phyloP scores from a whole-genome alignment of 495 filamentous ascomycete species.

The Lasiosphaeria hispida region DNA sequence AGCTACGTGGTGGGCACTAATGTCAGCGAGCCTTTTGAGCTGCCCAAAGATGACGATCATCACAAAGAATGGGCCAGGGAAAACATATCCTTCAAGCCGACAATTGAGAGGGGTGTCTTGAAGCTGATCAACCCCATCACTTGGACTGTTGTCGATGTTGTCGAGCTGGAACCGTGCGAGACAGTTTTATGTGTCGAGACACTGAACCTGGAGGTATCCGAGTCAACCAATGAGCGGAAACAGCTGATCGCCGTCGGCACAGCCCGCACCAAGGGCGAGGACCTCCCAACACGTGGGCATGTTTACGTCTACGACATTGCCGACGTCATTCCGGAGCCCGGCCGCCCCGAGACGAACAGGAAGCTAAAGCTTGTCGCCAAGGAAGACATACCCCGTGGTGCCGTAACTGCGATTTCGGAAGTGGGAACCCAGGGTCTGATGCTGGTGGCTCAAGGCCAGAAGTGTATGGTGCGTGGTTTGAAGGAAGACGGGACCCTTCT shows the following conservation, averaged over 20 bases:
- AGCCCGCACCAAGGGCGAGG: conserved; percentile 78
- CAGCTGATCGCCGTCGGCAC: conserved; percentile 84
- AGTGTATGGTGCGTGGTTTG: conserved; percentile 91
- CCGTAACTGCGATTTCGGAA: conserved; percentile 82
- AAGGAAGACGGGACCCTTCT: conserved; percentile 91
- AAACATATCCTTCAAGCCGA: conserved; percentile 60
- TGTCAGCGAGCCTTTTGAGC: conserved; percentile 63
- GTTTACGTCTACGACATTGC: conserved; percentile 93
- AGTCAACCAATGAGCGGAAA: conserved; percentile 80
- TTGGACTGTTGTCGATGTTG: conserved; percentile 73
- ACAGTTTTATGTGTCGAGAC: conserved; percentile 76
- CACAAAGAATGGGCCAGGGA: conserved; percentile 78
- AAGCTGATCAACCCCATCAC: conserved; percentile 73
- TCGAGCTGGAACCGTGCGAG: conserved; percentile 68
- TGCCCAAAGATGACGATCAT: conserved; percentile 80
- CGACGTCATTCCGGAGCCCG: conserved; percentile 84
- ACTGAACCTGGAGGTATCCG: conserved; percentile 83
- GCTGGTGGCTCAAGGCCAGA: conserved; percentile 90
- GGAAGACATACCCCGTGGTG: conserved; percentile 83
- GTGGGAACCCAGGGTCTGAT: conserved; percentile 92
- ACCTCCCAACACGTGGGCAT: conserved; percentile 77
- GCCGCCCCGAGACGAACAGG: conserved; percentile 74
- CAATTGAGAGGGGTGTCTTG: conserved; percentile 62
- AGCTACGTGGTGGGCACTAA: conserved; percentile 77
- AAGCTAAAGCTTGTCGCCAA: conserved; percentile 82